Conservation (phyloP, 495 filamentous ascomycete genomes). For the Trichocladium antarcticum region DNA sequence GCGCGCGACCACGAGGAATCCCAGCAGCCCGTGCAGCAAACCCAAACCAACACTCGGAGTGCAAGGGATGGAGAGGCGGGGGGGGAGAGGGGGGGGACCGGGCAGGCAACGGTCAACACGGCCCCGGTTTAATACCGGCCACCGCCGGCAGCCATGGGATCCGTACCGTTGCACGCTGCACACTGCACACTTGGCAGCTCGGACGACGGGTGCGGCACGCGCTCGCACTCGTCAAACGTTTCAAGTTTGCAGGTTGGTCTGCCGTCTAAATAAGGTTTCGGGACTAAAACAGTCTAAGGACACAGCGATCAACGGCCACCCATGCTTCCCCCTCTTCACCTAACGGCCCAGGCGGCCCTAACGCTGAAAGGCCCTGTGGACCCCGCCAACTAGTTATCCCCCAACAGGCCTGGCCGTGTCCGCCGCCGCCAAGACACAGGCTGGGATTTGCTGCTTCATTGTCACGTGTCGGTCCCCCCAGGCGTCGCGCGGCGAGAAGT, state of each 20-base stretch:
- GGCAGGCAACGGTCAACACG: background rate
- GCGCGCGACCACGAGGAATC: too few relatives aligned
- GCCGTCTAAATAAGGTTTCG: conserved; percentile 21
- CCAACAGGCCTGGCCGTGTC: background rate
- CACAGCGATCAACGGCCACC: conserved; percentile 5
- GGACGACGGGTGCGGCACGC: background rate
- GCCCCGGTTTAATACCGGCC: too few relatives aligned
- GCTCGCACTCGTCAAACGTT: background rate
- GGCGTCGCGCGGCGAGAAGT: too few relatives aligned
- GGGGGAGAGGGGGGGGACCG: background rate
- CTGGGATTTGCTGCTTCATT: too few relatives aligned
- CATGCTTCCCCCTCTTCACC: background rate
- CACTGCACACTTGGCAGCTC: background rate
- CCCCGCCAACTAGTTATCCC: background rate
- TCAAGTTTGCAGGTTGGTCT: background rate
- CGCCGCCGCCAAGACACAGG: conserved; percentile 5
- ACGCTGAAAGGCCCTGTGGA: background rate
- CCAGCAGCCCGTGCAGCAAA: too few relatives aligned
- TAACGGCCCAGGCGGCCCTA: background rate
- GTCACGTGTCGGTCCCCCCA: conserved; percentile 1
- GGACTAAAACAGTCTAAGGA: conserved; percentile 10
- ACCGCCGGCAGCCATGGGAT: too few relatives aligned
- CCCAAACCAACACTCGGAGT: too few relatives aligned
- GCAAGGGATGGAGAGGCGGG: background rate
- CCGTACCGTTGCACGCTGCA: too few relatives aligned